These are phyloP conservation scores for Panaeolus papilionaceus DNA, from an alignment of 768 basidiomycete genomes.

Conservation along the genomic window DNA sequence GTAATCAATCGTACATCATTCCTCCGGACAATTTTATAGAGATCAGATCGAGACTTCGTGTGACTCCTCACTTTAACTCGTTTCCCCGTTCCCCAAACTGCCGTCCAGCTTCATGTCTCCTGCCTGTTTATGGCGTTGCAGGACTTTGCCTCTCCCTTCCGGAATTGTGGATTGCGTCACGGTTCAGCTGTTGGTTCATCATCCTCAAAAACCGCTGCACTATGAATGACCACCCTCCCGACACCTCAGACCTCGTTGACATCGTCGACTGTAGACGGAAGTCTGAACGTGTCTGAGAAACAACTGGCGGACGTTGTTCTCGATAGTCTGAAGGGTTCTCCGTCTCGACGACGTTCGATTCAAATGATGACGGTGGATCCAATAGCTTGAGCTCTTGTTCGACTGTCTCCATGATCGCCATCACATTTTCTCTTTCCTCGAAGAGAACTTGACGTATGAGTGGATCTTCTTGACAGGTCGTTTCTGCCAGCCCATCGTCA, in stretches of 20 bases:
- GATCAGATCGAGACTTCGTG: neutral
- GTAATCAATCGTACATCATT: neutral
- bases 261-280: neutral
- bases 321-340: neutral
- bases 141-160: too few species aligned
- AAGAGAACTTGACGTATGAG: neutral
- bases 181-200: neutral
- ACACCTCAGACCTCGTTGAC: neutral
- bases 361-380: neutral
- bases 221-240: neutral
- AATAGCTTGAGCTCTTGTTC: neutral
- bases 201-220: neutral
- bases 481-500: neutral
- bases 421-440: neutral
- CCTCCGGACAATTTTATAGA: neutral
- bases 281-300: neutral
- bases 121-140: too few species aligned
- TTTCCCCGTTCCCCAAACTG: neutral
- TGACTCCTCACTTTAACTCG: neutral
- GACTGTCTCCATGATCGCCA: neutral
- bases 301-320: too few species aligned
- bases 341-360: neutral
- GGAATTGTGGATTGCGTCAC: slow-evolving; percentile 15
- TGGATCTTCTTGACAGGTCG: neutral
- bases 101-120: too few species aligned